Evolutionary conservation across 306 rosid species (phyloP).

Genomic region (Sphenostylis stenocarpa): DNA sequence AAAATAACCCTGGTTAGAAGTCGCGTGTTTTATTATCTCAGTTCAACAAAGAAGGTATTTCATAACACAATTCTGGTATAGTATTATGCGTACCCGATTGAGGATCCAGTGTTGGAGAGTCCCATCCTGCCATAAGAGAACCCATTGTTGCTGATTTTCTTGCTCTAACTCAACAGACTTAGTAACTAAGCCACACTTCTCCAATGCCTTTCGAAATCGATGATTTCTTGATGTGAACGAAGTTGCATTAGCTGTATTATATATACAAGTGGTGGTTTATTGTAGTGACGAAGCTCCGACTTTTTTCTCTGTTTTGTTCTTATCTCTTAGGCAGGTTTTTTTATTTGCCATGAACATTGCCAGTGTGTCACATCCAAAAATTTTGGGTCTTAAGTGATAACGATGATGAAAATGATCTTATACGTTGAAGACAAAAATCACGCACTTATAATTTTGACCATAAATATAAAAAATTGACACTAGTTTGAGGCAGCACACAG

Average conservation of each 20-base stretch:
- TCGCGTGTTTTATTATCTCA: background rate
- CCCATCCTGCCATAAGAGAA: constrained; percentile 91
- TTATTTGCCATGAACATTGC: background rate
- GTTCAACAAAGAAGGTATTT: background rate
- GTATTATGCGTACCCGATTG: constrained; percentile 46
- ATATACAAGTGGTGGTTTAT: background rate
- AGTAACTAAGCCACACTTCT: background rate
- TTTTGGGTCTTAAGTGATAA: background rate
- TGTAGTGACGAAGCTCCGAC: background rate
- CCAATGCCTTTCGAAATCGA: background rate
- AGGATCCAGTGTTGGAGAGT: constrained; percentile 40
- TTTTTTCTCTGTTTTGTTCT: constrained; percentile 19
- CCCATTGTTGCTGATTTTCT: constrained; percentile 47
- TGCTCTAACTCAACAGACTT: background rate
- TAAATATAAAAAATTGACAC: background rate
- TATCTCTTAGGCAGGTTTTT: constrained; percentile 15
- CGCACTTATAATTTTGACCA: background rate
- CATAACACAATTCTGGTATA: background rate
- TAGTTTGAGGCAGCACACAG: constrained; percentile 15
- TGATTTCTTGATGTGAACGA: background rate
- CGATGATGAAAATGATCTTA: background rate
- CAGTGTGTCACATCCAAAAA: constrained; percentile 8
- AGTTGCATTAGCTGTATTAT: background rate
- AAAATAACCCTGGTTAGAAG: background rate
- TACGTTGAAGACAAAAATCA: background rate